A percentile compares a stretch with the other conserved stretches of the same genome.
Conservation (phyloP, 805 yeast species). For the Yarrowia keelungensis region DNA sequence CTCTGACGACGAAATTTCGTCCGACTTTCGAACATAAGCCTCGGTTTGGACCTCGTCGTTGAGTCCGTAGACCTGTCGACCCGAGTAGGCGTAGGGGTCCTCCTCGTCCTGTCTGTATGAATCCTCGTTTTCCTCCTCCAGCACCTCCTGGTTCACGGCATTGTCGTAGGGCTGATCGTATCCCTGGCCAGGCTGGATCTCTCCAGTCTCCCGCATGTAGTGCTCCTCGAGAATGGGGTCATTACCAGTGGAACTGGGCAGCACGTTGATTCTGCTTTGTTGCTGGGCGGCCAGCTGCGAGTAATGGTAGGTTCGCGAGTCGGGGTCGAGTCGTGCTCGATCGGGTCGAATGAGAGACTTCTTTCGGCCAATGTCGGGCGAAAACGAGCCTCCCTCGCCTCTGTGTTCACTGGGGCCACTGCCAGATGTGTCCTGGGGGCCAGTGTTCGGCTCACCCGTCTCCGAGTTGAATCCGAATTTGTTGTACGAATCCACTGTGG, state of each 20-base stretch:
- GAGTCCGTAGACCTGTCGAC: constrained; percentile 55
- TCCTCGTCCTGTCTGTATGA: constrained; percentile 43
- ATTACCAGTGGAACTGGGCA: constrained; percentile 75
- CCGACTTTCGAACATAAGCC: constrained; percentile 27
- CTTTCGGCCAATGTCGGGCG: constrained; percentile 52
- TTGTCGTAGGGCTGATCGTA: constrained; percentile 41
- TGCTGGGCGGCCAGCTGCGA: constrained; percentile 74
- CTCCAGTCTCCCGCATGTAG: constrained; percentile 39
- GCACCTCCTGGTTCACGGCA: constrained; percentile 39
- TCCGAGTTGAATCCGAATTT: constrained; percentile 37
- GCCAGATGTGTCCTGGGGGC: constrained; percentile 23
- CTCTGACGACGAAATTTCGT: constrained; percentile 26
- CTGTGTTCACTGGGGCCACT: constrained; percentile 12
- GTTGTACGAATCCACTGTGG: constrained; percentile 37
- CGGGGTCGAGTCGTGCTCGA: constrained; percentile 68
- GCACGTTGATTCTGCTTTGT: constrained; percentile 64
- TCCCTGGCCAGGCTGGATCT: constrained; percentile 25
- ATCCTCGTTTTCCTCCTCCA: constrained; percentile 40
- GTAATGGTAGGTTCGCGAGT: constrained; percentile 79
- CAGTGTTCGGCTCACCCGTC: constrained; percentile 34
- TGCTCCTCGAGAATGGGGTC: constrained; percentile 56
- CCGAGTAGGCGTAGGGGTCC: constrained; percentile 26
- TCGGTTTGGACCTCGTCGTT: constrained; percentile 59
- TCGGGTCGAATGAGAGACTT: constrained; percentile 86
- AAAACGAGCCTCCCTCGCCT: constrained; percentile 21